Base-by-base conservation (phyloP, 192 early-diverging fungal species). In the Backusella westeae region DNA sequence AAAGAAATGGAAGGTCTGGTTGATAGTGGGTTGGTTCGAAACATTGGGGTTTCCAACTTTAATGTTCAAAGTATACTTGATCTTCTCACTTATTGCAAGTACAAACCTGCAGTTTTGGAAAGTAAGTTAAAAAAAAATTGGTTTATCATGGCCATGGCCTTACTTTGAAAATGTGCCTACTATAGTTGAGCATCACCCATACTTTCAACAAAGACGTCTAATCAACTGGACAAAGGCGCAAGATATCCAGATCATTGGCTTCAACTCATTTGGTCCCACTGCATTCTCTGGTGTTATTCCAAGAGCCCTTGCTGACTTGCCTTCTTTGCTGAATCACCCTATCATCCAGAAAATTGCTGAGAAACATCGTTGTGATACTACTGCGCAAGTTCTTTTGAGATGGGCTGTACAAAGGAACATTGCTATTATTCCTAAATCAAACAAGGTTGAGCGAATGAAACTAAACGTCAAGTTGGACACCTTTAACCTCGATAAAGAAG, bases 41-140 rank as follows among this genome's bases (percentile, higher is more conserved):
- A 85, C 75, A 89, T 90, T 81, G 94, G 94, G 69, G 83, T 94
- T 10, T 91, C 91, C 74, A 95, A 96, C 83, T 91, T 89, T 59
- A 83, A 83, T 29, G 78, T 77, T 41, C 75, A 78, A 44, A 26
- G 65, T 23, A 49, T 83, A 29, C 80, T 89, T 83, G 85, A 91
- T 49, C 46, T 95, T 7, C 70, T 94, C 29, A 84, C 80, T 1
- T 84, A 85, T 68, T 86, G 87, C 42, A 77, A 80, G 38, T 87
- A 93, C 75, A 88, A 85, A 74, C 94, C 94, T 67, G 85, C 86
- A 5, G 90, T 91, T 56, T 82, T 91, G 63, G 93, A 95, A 85
- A 34, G 78, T 79, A 75, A 36, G 34, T n/a, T 75, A 7, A 42
- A 34, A 32, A 32, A 39, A 4, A 44, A 3, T 4, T 14, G 10